These are phyloP conservation scores for Populus ilicifolia DNA, from an alignment of 345 rosid genomes.

Conservation along the genomic window DNA sequence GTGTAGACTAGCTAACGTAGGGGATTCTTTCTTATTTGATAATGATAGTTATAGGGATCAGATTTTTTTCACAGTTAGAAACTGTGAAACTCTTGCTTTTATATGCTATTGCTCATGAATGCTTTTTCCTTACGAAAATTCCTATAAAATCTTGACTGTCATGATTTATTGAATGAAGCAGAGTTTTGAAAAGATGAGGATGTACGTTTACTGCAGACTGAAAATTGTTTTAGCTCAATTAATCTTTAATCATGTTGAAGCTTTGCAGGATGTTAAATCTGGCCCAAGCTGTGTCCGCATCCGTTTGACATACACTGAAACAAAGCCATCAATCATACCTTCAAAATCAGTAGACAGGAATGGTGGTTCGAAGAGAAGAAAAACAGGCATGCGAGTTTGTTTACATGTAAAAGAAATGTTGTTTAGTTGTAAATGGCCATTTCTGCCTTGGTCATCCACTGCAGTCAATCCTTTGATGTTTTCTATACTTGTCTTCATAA, in stretches of 20 bases:
- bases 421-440: neutral
- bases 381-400: slow-evolving; percentile 44
- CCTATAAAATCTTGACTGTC: neutral
- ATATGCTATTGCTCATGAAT: neutral
- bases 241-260: slow-evolving; percentile 33
- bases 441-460: neutral
- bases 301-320: slow-evolving; percentile 56
- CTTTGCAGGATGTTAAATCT: slow-evolving; percentile 69
- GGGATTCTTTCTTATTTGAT: neutral
- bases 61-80: neutral
- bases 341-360: slow-evolving; percentile 27
- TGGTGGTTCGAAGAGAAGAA: slow-evolving; percentile 58
- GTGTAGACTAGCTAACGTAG: neutral
- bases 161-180: neutral
- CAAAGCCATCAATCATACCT: slow-evolving; percentile 29
- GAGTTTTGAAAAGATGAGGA: neutral
- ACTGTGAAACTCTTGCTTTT: neutral
- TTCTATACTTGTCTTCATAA: neutral
- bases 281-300: slow-evolving; percentile 53
- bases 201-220: neutral
- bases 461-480: neutral
- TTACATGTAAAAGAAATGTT: neutral
- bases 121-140: neutral
- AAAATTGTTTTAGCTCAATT: neutral
- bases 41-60: neutral